These are phyloP conservation scores for Thermomyces lanuginosus DNA, from an alignment of 2,329 filamentous ascomycete species.

Conservation along the genomic window DNA sequence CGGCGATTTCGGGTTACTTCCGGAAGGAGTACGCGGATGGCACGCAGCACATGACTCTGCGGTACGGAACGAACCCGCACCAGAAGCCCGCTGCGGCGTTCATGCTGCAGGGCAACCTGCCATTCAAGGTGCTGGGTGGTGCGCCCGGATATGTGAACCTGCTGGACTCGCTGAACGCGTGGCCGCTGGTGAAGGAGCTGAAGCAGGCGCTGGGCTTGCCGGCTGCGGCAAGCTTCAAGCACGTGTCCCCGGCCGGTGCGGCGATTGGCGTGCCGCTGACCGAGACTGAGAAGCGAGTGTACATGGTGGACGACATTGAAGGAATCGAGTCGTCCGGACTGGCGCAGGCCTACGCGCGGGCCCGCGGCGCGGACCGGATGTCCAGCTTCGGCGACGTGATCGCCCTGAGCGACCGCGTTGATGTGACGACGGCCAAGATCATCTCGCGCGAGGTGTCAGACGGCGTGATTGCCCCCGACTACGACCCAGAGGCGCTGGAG, in stretches of 20 bases:
- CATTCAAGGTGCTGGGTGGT: conserved; percentile 87
- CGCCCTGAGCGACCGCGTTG: conserved; percentile 77
- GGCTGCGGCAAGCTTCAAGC: conserved; percentile 95
- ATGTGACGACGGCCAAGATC: conserved; percentile 87
- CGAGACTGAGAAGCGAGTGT: conserved; percentile 84
- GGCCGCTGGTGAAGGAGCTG: conserved; percentile 92
- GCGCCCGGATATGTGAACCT: conserved; percentile 95
- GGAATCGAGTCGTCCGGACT: conserved; percentile 73
- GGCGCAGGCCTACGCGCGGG: conserved; percentile 89
- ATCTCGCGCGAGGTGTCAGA: conserved; percentile 97
- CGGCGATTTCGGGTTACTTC: conserved; percentile 91
- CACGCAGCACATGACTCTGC: conserved; percentile 64
- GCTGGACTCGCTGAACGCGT: conserved; percentile 87
- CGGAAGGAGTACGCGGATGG: conserved; percentile 90
- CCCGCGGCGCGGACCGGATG: conserved; percentile 93
- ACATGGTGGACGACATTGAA: conserved; percentile 92
- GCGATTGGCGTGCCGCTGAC: conserved; percentile 80
- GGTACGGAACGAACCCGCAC: conserved; percentile 94
- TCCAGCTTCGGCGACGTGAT: conserved; percentile 96
- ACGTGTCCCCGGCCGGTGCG: conserved; percentile 90
- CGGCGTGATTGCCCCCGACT: conserved; percentile 83
- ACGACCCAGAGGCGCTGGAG: conserved; percentile 67
- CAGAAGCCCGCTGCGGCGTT: conserved; percentile 91
- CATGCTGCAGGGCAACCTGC: conserved; percentile 53
- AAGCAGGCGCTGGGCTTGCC: conserved; percentile 74